Percentiles rank a stretch among this genome's conserved stretches.
Conservation (phyloP, 1,284 basidiomycete genomes). For the Malassezia caprae region DNA sequence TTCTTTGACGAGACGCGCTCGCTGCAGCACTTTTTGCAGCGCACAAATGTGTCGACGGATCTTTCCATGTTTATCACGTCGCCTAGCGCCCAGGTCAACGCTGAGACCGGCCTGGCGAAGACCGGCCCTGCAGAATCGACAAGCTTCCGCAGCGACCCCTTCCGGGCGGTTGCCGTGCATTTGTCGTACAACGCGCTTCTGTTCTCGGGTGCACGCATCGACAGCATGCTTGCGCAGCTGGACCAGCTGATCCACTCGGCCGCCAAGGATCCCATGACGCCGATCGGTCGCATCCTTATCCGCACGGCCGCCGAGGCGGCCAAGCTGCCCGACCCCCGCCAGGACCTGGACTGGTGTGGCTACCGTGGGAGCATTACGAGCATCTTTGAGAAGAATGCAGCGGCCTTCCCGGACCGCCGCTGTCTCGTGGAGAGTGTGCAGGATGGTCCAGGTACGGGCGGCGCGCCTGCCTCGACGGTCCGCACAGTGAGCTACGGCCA, state of each 20-base stretch:
- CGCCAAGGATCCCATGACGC: conserved; percentile 53
- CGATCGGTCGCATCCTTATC: conserved; percentile 37
- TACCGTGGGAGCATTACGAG: conserved; percentile 89
- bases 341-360: conserved; percentile 89
- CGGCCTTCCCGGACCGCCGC: conserved; percentile 35
- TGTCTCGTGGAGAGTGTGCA: conserved; percentile 54
- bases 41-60: conserved; percentile 68
- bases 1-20: conserved; percentile 87
- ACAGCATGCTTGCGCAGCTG: conserved; percentile 74
- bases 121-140: conserved; percentile 44
- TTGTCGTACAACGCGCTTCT: conserved; percentile 88
- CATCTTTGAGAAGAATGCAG: conserved; percentile 50
- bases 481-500: conserved; percentile 66
- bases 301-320: conserved; percentile 58
- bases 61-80: conserved; percentile 62
- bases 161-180: conserved; percentile 61
- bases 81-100: conserved; percentile 25
- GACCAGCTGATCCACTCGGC: conserved; percentile 64
- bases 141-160: background rate
- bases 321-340: conserved; percentile 72
- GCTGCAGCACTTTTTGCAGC: conserved; percentile 49
- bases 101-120: conserved; percentile 14
- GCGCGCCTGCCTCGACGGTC: conserved; percentile 52
- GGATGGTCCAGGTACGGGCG: conserved; percentile 66
- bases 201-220: conserved; percentile 71